phyloP scores from a whole-genome alignment of 2,329 filamentous ascomycete genomes.

The Endocalyx cinctus region DNA sequence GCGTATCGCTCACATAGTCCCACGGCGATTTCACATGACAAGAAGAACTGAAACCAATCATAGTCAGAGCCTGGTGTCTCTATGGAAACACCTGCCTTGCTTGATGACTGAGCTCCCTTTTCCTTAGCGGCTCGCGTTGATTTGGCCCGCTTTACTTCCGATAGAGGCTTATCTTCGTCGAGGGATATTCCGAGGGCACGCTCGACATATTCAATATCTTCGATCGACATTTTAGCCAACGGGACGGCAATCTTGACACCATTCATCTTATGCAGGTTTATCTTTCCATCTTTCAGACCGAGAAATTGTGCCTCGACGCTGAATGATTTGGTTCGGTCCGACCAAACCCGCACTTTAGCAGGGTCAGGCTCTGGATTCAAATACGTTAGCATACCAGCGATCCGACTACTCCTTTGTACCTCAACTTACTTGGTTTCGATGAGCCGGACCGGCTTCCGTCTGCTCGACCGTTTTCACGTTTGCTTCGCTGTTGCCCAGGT shows the following conservation, averaged over 20 bases:
- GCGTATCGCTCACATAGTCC: slow-evolving; percentile 93
- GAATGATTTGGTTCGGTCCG: slow-evolving; percentile 90
- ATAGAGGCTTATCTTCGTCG: slow-evolving; percentile 90
- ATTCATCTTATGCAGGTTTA: slow-evolving; percentile 96
- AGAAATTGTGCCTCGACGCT: slow-evolving; percentile 97
- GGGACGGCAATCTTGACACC: slow-evolving; percentile 98
- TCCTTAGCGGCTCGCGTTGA: slow-evolving; percentile 25
- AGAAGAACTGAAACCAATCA: slow-evolving; percentile 99
- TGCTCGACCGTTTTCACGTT: slow-evolving; percentile 61
- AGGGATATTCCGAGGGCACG: slow-evolving; percentile 79
- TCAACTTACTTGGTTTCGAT: slow-evolving; percentile 68
- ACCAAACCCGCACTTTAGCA: slow-evolving; percentile 84
- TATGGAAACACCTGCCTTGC: slow-evolving; percentile 56
- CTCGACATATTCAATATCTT: slow-evolving; percentile 95
- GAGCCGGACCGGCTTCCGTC: slow-evolving; percentile 48
- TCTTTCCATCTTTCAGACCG: slow-evolving; percentile 89
- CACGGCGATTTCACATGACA: slow-evolving; percentile 84
- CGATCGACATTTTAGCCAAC: slow-evolving; percentile 88
- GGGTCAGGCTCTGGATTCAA: slow-evolving; percentile 67
- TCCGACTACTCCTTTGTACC: too few relatives aligned
- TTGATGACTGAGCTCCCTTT: slow-evolving; percentile 23
- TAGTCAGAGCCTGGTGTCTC: slow-evolving; percentile 69
- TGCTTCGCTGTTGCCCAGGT: slow-evolving; percentile 65
- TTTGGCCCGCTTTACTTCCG: slow-evolving; percentile 66
- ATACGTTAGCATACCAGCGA: slow-evolving; percentile 11